phyloP scores from a whole-genome alignment of 2,329 filamentous ascomycete genomes.

The Corinectria fuckeliana region DNA sequence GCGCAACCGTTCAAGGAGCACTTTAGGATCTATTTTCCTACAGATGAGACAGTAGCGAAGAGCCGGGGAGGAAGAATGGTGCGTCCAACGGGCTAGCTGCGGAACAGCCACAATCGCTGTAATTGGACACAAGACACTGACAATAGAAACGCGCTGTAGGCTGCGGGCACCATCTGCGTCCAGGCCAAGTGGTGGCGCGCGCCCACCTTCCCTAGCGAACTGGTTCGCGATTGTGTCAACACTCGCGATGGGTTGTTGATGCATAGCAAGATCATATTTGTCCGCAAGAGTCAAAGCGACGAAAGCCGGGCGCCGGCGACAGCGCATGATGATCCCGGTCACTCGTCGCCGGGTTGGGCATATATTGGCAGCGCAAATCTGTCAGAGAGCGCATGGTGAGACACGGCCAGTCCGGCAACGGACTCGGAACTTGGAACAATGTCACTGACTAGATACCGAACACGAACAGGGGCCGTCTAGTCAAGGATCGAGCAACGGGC shows the following conservation, averaged over 20 bases:
- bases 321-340: slow-evolving; percentile 27
- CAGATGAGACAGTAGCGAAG: slow-evolving; percentile 67
- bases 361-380: slow-evolving; percentile 93
- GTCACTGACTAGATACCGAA: slow-evolving; percentile 33
- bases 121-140: slow-evolving; percentile 30
- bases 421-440: slow-evolving; percentile 18
- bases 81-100: slow-evolving; percentile 42
- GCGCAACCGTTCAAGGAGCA: slow-evolving; percentile 48
- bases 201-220: slow-evolving; percentile 70
- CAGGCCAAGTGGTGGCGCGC: slow-evolving; percentile 74
- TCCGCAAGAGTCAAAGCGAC: slow-evolving; percentile 41
- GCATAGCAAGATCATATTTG: slow-evolving; percentile 81
- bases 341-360: slow-evolving; percentile 65
- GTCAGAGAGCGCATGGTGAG: slow-evolving; percentile 90
- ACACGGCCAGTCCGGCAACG: slow-evolving; percentile 26
- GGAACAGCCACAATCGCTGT: slow-evolving; percentile 24
- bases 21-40: slow-evolving; percentile 84
- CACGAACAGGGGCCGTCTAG: slow-evolving; percentile 72
- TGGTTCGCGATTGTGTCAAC: slow-evolving; percentile 80
- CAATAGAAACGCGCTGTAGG: slow-evolving; percentile 53
- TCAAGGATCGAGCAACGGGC: slow-evolving; percentile 71
- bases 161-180: slow-evolving; percentile 84
- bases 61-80: slow-evolving; percentile 70
- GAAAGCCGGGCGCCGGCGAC: slow-evolving; percentile 16
- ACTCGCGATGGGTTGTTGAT: slow-evolving; percentile 75